These are phyloP conservation scores for Primulina tabacum DNA, from an alignment of 257 asterid genomes.

Conservation along the genomic window DNA sequence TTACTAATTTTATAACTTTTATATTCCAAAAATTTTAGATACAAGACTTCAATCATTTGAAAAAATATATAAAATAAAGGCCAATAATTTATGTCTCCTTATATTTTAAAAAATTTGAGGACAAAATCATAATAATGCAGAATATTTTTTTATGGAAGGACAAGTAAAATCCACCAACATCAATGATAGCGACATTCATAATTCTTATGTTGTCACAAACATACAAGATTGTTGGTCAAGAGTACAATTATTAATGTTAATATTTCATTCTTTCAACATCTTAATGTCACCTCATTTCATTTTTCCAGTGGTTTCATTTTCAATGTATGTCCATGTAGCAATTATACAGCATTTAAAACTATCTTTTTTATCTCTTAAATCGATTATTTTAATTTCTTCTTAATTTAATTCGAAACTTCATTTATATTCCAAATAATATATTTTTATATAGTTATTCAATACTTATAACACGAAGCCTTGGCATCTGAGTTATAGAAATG, in stretches of 20 bases:
- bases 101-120: slow-evolving; percentile 20
- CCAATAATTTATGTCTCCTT: background rate
- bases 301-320: slow-evolving; percentile 20
- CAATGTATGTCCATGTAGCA: background rate
- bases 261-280: slow-evolving; percentile 29
- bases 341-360: background rate
- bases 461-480: too few species aligned
- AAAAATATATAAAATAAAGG: background rate
- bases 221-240: slow-evolving; percentile 25
- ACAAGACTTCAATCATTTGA: background rate
- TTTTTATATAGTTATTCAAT: too few species aligned
- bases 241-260: slow-evolving; percentile 23
- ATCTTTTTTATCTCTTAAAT: too few species aligned
- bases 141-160: slow-evolving; percentile 11
- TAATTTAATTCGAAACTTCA: too few species aligned
- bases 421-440: too few species aligned
- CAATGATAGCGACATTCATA: slow-evolving; percentile 21
- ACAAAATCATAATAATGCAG: slow-evolving; percentile 4
- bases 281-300: slow-evolving; percentile 33
- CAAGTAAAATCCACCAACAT: slow-evolving; percentile 40
- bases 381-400: too few species aligned
- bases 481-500: too few species aligned
- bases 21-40: too few species aligned
- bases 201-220: slow-evolving; percentile 30
- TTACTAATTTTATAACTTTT: too few species aligned